A percentile compares a stretch with the other conserved stretches of the same genome.
These are phyloP conservation scores for Chlorokybus atmophyticus DNA, from an alignment of 139 green algal species.

Conservation along the genomic window DNA sequence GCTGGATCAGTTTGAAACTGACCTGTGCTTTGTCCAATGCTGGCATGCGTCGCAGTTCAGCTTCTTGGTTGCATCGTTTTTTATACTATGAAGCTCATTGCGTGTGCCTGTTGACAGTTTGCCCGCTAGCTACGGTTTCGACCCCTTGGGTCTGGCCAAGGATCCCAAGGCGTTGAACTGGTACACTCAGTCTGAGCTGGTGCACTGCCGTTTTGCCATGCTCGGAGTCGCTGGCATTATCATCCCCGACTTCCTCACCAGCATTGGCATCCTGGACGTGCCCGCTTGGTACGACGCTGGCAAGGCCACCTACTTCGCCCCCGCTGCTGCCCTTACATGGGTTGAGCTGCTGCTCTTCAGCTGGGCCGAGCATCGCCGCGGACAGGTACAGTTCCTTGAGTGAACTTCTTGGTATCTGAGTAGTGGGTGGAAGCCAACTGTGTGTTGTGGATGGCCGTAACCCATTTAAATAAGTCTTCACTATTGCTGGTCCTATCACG, in stretches of 20 bases:
- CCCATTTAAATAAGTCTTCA: too few relatives aligned
- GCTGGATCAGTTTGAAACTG: too few relatives aligned
- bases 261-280: conserved; percentile 7
- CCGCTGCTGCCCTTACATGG: conserved; percentile 48
- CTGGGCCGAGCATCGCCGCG: conserved; percentile 60
- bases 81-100: too few relatives aligned
- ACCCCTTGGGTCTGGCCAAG: conserved; percentile 68
- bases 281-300: conserved; percentile 27
- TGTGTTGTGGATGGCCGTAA: too few relatives aligned
- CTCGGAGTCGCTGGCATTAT: conserved; percentile 73
- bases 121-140: conserved; percentile 67
- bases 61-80: too few relatives aligned
- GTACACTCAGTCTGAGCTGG: conserved; percentile 40
- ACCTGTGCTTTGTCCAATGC: not conserved
- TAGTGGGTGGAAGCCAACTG: too few relatives aligned
- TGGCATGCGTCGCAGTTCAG: not conserved
- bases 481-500: too few relatives aligned
- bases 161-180: conserved; percentile 32
- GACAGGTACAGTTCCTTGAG: too few relatives aligned
- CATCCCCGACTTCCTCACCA: conserved; percentile 42
- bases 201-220: conserved; percentile 81
- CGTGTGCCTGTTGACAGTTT: too few relatives aligned
- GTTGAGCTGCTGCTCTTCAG: conserved; percentile 77
- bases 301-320: conserved; percentile 57
- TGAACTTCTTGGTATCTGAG: too few relatives aligned